A percentile compares a stretch with the other conserved stretches of the same genome.
These are phyloP conservation scores for Zea luxurians DNA, from an alignment of 176 grass and related monocot genomes.

Conservation along the genomic window DNA sequence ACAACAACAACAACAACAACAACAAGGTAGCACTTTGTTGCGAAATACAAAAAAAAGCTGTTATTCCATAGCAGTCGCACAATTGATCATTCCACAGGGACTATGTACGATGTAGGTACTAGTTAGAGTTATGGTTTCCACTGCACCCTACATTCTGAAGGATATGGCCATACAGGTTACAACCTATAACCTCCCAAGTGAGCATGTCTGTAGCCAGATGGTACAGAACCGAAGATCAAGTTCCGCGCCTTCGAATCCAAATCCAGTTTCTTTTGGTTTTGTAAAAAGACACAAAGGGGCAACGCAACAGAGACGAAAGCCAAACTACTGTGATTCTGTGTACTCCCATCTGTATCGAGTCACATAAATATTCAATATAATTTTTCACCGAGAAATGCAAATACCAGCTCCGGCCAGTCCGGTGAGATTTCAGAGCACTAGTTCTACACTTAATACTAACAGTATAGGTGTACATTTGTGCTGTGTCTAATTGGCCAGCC, in stretches of 20 bases:
- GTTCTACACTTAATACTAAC: background rate
- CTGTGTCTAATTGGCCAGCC: no score
- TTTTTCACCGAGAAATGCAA: background rate
- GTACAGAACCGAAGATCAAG: background rate
- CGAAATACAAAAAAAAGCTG: background rate
- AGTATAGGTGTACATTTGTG: no score
- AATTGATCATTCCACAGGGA: background rate
- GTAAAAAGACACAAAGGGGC: background rate
- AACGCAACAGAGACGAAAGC: background rate
- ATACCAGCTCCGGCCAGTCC: background rate
- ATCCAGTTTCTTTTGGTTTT: background rate
- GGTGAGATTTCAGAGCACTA: background rate
- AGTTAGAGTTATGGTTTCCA: background rate
- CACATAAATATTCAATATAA: background rate
- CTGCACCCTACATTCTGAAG: background rate
- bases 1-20: no score
- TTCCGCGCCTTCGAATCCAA: background rate
- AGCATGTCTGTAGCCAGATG: background rate
- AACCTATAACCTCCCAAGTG: conserved; percentile 16
- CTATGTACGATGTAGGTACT: background rate
- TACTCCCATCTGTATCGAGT: background rate
- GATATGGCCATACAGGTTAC: background rate
- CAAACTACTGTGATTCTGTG: background rate
- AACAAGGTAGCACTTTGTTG: background rate
- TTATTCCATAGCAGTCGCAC: background rate